A percentile compares a stretch with the other conserved stretches of the same genome.
phyloP scores from a whole-genome alignment of 2,329 filamentous ascomycete species.

The Fusarium brevicatenulatum region DNA sequence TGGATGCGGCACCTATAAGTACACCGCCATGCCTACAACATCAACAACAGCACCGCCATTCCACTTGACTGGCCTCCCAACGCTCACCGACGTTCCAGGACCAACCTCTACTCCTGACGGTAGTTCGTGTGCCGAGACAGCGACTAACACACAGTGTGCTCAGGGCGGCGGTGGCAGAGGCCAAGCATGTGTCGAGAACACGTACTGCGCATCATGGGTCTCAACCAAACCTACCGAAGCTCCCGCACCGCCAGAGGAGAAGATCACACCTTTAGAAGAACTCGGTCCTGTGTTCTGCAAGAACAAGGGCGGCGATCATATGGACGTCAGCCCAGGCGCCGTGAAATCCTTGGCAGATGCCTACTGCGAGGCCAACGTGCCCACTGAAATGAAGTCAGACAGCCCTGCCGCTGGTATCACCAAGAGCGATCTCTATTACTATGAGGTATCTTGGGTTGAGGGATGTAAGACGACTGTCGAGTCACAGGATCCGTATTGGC shows the following conservation, averaged over 20 bases:
- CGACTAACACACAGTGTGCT: not conserved
- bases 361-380: not conserved
- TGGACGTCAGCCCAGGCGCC: not conserved
- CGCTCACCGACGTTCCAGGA: not conserved
- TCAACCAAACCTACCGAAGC: not conserved
- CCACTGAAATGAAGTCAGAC: not conserved
- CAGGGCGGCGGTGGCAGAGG: not conserved
- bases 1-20: not conserved
- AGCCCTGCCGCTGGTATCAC: not conserved
- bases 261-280: not conserved
- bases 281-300: not conserved
- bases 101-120: not conserved
- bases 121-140: not conserved
- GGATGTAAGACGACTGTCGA: not conserved
- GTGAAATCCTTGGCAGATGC: not conserved
- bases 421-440: not conserved
- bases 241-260: not conserved
- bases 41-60: not conserved
- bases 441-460: not conserved
- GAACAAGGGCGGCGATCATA: not conserved
- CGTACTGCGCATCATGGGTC: constrained; percentile 1
- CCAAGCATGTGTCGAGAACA: constrained; percentile 1
- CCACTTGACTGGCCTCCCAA: not conserved
- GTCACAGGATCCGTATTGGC: not conserved
- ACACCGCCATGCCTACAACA: not conserved